Evolutionary conservation across 371 early-diverging fungal species (phyloP), one percentile per base, ranked within the genome.

Genomic region (Basidiobolus meristosporus): DNA sequence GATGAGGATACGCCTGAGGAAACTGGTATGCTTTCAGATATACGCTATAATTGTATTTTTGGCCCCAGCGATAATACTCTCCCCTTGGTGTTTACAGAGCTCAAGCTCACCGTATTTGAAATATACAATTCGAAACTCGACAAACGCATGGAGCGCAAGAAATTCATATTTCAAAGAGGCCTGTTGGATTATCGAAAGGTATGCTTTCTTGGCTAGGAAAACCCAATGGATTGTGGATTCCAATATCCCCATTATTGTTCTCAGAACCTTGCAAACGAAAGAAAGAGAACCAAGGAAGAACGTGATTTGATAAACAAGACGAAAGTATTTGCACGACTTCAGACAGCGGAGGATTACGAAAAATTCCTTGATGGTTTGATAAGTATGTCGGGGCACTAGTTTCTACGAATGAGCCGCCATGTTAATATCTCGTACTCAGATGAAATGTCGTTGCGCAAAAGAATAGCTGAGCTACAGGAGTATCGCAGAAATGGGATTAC

Each of bases 101-200:
- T 97, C 19, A 95, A 96, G 51, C 51, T 84, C 34, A 77, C 86
- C 49, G 78, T 98, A 33, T 62, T 98, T 33, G 81, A 90, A 47
- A 82, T 92, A 30, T 98, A 98, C 60, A 87, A 90, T 55, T 65
- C 68, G 43, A 69, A 82, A 34, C 58, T 98, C 32, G 79, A 83
- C 52, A 73, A 82, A 31, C 73, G 98, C 36, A 54, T 70, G 41
- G 77, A 87, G 39, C 62, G 89, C 15, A 90, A 90, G 55, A 65
- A 73, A 43, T 70, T 93, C 51, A 73, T 96, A 12, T 72, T 90
- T 44, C 90, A 90, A 15, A 68, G 89, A 21, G 74, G 73, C 0
- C 67, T 98, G 41, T 51, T 86, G 7, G 84, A 95, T 42, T 90
- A 77, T 49, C 77, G 78, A 40, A 78, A 81, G 57, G 65, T 58